These are phyloP conservation scores for Lyophyllum semitale DNA, from an alignment of 768 basidiomycete genomes.

Conservation along the genomic window DNA sequence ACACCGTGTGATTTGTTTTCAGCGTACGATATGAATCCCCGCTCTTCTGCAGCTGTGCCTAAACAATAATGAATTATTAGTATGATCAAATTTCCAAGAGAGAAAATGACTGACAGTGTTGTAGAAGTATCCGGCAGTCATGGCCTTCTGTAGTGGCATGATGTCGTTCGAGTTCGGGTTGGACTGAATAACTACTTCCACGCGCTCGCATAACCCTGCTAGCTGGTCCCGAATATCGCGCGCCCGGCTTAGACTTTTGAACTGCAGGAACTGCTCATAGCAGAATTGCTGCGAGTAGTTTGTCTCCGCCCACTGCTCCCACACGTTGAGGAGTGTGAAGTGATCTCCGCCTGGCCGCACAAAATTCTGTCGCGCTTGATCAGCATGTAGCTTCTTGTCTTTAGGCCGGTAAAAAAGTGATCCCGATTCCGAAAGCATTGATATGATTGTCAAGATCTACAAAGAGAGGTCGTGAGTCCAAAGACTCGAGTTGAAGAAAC, in stretches of 20 bases:
- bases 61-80: not conserved
- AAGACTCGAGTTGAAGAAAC: not conserved
- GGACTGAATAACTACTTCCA: slow-evolving; percentile 85
- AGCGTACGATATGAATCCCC: slow-evolving; percentile 97
- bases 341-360: slow-evolving; percentile 95
- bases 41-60: slow-evolving; percentile 92
- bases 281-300: slow-evolving; percentile 97
- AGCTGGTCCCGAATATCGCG: slow-evolving; percentile 97
- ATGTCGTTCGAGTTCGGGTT: slow-evolving; percentile 95
- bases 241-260: slow-evolving; percentile 91
- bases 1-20: slow-evolving; percentile 95
- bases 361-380: slow-evolving; percentile 97
- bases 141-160: slow-evolving; percentile 90
- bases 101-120: slow-evolving; percentile 65
- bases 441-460: slow-evolving; percentile 92
- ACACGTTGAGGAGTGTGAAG: slow-evolving; percentile 95
- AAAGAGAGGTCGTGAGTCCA: not conserved
- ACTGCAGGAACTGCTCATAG: slow-evolving; percentile 94
- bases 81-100: not conserved
- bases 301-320: slow-evolving; percentile 99
- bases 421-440: slow-evolving; percentile 95
- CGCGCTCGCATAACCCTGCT: slow-evolving; percentile 93
- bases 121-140: slow-evolving; percentile 95
- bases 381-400: slow-evolving; percentile 96
- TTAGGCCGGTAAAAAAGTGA: slow-evolving; percentile 97